Evolutionary conservation across 805 yeast genomes (phyloP).

Genomic region (Maudiozyma barnettii): DNA sequence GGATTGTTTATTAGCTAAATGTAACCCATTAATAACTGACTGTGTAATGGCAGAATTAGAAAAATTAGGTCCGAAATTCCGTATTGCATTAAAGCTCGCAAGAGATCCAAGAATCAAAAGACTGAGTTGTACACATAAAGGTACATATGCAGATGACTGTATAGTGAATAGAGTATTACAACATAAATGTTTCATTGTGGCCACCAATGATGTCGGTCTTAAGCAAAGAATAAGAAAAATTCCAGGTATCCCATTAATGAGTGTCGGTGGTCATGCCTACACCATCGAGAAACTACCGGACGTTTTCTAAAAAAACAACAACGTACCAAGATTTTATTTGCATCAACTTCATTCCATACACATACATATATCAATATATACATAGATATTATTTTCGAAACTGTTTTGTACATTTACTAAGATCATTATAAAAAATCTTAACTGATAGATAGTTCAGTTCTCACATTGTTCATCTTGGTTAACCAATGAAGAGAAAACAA

Average conservation of each 20-base stretch:
- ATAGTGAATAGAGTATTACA: constrained; percentile 86
- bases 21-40: constrained; percentile 92
- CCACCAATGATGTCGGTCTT: constrained; percentile 95
- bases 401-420: too few species aligned
- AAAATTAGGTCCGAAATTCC: constrained; percentile 86
- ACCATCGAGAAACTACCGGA: constrained; percentile 93
- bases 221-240: constrained; percentile 90
- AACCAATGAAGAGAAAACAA: too few species aligned
- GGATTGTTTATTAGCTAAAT: constrained; percentile 90
- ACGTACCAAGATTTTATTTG: not conserved
- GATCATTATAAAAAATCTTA: too few species aligned
- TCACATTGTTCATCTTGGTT: too few species aligned
- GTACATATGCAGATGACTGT: constrained; percentile 98
- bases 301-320: constrained; percentile 43
- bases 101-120: constrained; percentile 87
- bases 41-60: constrained; percentile 98
- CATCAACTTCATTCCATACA: not conserved
- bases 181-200: constrained; percentile 94
- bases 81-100: constrained; percentile 88
- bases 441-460: too few species aligned
- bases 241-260: constrained; percentile 95
- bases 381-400: too few species aligned
- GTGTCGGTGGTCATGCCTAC: constrained; percentile 89
- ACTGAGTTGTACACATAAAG: constrained; percentile 82
- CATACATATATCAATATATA: too few species aligned